Percentiles rank a stretch among this genome's conserved stretches.
These are phyloP conservation scores for Pythium sukuiense DNA, from an alignment of 352 stramenopile genomes.

Conservation along the genomic window DNA sequence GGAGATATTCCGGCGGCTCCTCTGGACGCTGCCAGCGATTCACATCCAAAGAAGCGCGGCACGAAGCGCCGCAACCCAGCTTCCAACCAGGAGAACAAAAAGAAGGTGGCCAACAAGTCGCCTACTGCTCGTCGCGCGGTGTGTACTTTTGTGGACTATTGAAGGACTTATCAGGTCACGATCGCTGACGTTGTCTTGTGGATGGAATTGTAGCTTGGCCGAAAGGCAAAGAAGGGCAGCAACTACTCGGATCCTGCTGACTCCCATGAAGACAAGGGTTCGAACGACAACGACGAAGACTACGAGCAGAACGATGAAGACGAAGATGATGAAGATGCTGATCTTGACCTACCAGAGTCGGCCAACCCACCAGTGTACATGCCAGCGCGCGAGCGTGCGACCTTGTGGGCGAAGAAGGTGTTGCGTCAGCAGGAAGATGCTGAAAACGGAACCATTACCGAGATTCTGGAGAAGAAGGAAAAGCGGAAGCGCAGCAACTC, in stretches of 20 bases:
- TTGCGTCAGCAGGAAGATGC: constrained; percentile 45
- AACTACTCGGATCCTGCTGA: constrained; percentile 39
- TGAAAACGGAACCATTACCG: constrained; percentile 27
- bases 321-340: constrained; percentile 38
- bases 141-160: background rate
- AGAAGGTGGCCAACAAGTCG: constrained; percentile 17
- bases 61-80: constrained; percentile 33
- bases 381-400: constrained; percentile 66
- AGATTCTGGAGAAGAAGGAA: constrained; percentile 38
- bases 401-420: constrained; percentile 72
- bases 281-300: constrained; percentile 20
- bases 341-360: constrained; percentile 44
- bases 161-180: background rate
- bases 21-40: constrained; percentile 25
- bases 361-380: constrained; percentile 50
- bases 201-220: constrained; percentile 33
- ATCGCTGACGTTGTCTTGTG: background rate
- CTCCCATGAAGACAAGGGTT: constrained; percentile 32
- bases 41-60: constrained; percentile 31
- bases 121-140: constrained; percentile 29
- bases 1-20: constrained; percentile 7
- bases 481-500: constrained; percentile 60
- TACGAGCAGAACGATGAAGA: constrained; percentile 17
- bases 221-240: constrained; percentile 45
- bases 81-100: constrained; percentile 7